Percentiles rank a stretch among this genome's conserved stretches.
Conservation (phyloP, 2,329 filamentous ascomycete species). For the Fusarium camptoceras region DNA sequence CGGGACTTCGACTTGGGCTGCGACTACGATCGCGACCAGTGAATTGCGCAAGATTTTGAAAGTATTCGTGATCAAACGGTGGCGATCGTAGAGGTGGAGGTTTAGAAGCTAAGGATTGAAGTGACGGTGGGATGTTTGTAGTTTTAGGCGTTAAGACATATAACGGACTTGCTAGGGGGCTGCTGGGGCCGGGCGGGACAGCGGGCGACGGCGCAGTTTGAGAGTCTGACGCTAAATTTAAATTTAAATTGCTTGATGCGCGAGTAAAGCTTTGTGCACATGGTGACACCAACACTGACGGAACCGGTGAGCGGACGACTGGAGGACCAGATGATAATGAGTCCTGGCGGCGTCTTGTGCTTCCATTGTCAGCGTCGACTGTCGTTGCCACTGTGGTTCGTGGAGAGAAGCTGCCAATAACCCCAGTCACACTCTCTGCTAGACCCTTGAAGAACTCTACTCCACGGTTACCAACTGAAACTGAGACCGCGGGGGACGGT, state of each 20-base stretch:
- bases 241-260: conserved; percentile 36
- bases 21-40: conserved; percentile 29
- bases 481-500: conserved; percentile 26
- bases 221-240: conserved; percentile 36
- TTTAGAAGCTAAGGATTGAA: conserved; percentile 30
- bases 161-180: conserved; percentile 37
- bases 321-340: conserved; percentile 33
- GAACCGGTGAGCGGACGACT: conserved; percentile 18
- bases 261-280: conserved; percentile 27
- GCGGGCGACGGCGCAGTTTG: conserved; percentile 40
- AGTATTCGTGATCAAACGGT: conserved; percentile 26
- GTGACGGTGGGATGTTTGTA: conserved; percentile 42
- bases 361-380: conserved; percentile 18
- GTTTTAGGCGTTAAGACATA: conserved; percentile 48
- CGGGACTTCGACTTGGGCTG: conserved; percentile 34
- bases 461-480: conserved; percentile 38
- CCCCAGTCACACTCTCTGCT: conserved; percentile 35
- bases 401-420: conserved; percentile 40
- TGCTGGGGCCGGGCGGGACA: conserved; percentile 41
- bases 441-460: conserved; percentile 34
- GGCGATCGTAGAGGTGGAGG: conserved; percentile 25
- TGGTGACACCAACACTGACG: conserved; percentile 32
- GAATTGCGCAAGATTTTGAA: conserved; percentile 18
- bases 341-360: conserved; percentile 27
- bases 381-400: conserved; percentile 32